Conservation (phyloP, 441 rosid genomes). For the Jatropha multifida region DNA sequence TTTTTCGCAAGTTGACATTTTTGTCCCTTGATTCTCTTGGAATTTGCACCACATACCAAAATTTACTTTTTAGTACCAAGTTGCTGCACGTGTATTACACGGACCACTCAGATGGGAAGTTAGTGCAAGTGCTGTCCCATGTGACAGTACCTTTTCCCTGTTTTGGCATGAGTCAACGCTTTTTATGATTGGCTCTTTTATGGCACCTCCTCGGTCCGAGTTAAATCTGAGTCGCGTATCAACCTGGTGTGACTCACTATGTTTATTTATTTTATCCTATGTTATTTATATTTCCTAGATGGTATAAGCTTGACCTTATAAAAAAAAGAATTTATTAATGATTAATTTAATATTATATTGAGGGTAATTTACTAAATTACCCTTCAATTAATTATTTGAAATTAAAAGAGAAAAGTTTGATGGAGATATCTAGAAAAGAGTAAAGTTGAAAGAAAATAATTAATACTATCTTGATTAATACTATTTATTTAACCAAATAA, state of each 20-base stretch:
- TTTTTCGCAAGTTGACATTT: slow-evolving; percentile 1
- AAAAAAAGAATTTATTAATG: no score
- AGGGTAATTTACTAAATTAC: no score
- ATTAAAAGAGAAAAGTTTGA: no score
- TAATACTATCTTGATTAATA: no score
- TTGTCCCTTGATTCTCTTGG: slow-evolving; percentile 11
- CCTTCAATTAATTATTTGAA: no score
- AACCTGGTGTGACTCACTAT: neutral
- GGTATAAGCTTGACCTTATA: no score
- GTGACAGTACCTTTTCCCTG: slow-evolving; percentile 10
- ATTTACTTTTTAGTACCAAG: neutral
- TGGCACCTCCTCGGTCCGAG: neutral
- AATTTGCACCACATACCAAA: slow-evolving; percentile 3
- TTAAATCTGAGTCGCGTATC: neutral
- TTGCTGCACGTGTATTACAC: slow-evolving; percentile 16
- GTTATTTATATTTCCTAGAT: neutral
- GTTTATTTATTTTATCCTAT: neutral
- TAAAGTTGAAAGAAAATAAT: no score
- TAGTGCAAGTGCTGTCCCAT: slow-evolving; percentile 5
- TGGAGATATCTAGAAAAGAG: no score
- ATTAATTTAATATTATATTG: no score
- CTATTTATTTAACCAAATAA: no score
- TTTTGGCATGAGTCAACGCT: slow-evolving; percentile 29
- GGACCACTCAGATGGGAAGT: slow-evolving; percentile 17
- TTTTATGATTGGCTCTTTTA: slow-evolving; percentile 2